Conservation (phyloP, 768 basidiomycete species). For the Pleurotus platypus region DNA sequence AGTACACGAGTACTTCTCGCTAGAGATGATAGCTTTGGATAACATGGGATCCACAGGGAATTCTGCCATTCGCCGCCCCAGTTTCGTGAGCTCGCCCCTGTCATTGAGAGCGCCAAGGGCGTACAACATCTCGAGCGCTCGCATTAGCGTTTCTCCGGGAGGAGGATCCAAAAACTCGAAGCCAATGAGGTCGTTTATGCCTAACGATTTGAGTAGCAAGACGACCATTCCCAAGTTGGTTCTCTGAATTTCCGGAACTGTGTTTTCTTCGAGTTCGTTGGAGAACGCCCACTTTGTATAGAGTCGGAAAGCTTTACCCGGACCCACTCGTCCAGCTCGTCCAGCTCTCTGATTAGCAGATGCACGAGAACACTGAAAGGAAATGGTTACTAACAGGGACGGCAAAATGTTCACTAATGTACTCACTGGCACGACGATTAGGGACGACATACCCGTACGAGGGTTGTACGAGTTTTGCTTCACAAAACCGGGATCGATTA, state of each 20-base stretch:
- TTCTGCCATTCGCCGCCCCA: conserved; percentile 96
- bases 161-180: conserved; percentile 99
- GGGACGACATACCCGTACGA: conserved; percentile 95
- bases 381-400: background rate
- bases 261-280: conserved; percentile 96
- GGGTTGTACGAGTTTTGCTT: conserved; percentile 99
- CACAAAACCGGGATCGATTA: conserved; percentile 98
- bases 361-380: conserved; percentile 82
- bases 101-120: conserved; percentile 96
- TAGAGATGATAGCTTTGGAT: conserved; percentile 93
- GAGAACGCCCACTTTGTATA: conserved; percentile 98
- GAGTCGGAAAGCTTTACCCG: conserved; percentile 96
- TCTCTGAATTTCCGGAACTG: conserved; percentile 98
- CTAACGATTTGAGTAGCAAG: conserved; percentile 89
- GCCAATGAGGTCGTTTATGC: conserved; percentile 96
- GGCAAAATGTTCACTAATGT: background rate
- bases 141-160: conserved; percentile 95
- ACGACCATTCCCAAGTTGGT: conserved; percentile 97
- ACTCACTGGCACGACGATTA: conserved; percentile 91
- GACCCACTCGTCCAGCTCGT: conserved; percentile 95
- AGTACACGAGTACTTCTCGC: conserved; percentile 90
- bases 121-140: conserved; percentile 90
- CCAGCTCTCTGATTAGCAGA: conserved; percentile 98
- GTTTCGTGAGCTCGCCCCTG: conserved; percentile 93
- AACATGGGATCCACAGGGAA: conserved; percentile 99